Evolutionary conservation across 2,329 filamentous ascomycete species (phyloP), one percentile per base, ranked within the genome.

Genomic region (Basipetospora chlamydospora): DNA sequence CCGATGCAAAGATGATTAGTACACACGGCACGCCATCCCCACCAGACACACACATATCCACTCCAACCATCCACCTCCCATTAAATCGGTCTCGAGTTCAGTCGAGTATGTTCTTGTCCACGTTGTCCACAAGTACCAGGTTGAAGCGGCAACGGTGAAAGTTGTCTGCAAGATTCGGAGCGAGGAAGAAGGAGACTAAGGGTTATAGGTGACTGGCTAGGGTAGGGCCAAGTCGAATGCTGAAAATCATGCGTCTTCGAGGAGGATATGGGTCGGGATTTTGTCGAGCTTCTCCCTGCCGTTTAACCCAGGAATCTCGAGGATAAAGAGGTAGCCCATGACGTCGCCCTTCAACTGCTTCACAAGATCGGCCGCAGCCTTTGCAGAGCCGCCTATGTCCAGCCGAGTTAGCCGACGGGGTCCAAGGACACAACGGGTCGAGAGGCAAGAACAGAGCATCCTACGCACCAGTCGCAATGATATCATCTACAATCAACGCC

Each of bases 391-490:
- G 60, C 88, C 88, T 94, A 45, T 11, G 15, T 26, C 22, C n/a
- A n/a, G n/a, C n/a, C n/a, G n/a, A n/a, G n/a, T n/a, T n/a, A n/a
- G n/a, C n/a, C n/a, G n/a, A n/a, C n/a, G n/a, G n/a, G n/a, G n/a
- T n/a, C n/a, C n/a, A n/a, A n/a, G n/a, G n/a, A n/a, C n/a, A n/a
- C n/a, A n/a, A n/a, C n/a, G n/a, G n/a, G n/a, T n/a, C n/a, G n/a
- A n/a, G n/a, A n/a, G n/a, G n/a, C n/a, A n/a, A n/a, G n/a, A n/a
- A n/a, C n/a, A n/a, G n/a, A n/a, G n/a, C n/a, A n/a, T n/a, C n/a
- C n/a, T n/a, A 13, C 79, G 58, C 67, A 94, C 88, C 88, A 45
- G 90, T 98, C 39, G 90, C 90, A 63, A 98, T 96, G 53, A 98
- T 93, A 57, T 98, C 90, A 59, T 98, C 90, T 22, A 98, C 86